Percentiles rank a stretch among this genome's conserved stretches.
These are phyloP conservation scores for Teratosphaeria nubilosa DNA, from an alignment of 2,329 filamentous ascomycete genomes.

Conservation along the genomic window DNA sequence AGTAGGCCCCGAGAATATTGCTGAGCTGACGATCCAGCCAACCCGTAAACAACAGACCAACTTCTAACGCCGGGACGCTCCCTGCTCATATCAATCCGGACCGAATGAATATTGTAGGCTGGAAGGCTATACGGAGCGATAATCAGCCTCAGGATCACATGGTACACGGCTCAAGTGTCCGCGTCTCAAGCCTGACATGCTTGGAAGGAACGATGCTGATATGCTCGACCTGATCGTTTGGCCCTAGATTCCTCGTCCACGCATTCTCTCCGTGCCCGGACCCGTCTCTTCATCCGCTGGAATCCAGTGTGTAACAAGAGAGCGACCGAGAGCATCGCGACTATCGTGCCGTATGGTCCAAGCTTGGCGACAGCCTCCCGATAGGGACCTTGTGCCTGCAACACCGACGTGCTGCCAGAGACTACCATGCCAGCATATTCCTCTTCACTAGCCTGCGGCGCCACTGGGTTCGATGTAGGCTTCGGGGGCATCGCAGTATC, in stretches of 20 bases:
- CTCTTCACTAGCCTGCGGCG: background rate
- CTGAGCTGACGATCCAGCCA: too few relatives aligned
- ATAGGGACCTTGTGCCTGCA: background rate
- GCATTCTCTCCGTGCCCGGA: background rate
- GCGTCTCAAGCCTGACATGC: background rate
- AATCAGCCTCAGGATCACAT: too few relatives aligned
- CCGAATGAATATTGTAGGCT: too few relatives aligned
- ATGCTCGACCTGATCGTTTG: background rate
- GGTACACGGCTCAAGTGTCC: too few relatives aligned
- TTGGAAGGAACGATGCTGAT: background rate
- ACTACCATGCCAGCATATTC: background rate
- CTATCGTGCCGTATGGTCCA: background rate
- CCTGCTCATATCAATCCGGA: too few relatives aligned
- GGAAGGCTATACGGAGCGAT: too few relatives aligned
- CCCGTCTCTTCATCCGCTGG: background rate
- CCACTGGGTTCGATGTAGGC: background rate
- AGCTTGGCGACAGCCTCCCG: background rate
- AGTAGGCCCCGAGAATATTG: too few relatives aligned
- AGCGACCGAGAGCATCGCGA: background rate
- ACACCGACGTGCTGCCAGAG: background rate
- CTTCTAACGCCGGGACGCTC: too few relatives aligned
- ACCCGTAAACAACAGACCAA: too few relatives aligned
- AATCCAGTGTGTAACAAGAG: background rate
- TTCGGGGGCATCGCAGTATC: background rate
- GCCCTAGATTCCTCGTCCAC: background rate